Evolutionary conservation across 257 asterid genomes (phyloP), one percentile per base, ranked within the genome.

Genomic region (Marsdenia floribunda): DNA sequence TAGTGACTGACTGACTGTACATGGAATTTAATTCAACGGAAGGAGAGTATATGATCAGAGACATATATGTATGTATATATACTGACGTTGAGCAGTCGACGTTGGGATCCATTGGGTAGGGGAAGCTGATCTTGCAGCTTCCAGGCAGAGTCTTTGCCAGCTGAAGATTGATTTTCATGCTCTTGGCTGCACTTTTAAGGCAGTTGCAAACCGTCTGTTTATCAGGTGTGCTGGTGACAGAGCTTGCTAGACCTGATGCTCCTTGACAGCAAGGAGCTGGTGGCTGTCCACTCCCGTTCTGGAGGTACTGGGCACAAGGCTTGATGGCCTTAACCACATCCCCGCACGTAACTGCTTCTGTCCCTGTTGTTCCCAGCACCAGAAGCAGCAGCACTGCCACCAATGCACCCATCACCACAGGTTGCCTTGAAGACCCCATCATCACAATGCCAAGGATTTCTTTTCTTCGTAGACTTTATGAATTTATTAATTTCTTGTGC

Each of bases 151-250:
- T 71, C 52, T 82, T 80, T 0, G 94, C 96, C 11, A 82, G 75
- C 58, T 64, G 82, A 10, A 87, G 68, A 22, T 87, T 84, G 15
- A 83, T 21, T 0, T 69, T 87, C 3, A 72, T 40, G 37, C 22
- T 80, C 38, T 77, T 79, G 0, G 94, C 53, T 5, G 92, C 90
- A 68, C 19, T 86, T 85, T 87, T 91, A n/a, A 91, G 80, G 76
- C 96, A 91, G 52, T 54, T 63, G 73, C 97, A 91, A 0, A 86
- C 91, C 2, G 92, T 73, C 82, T 81, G 88, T 73, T 84, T 91
- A 80, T 91, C 97, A 1, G 87, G 71, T 3, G 82, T 68, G 58
- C 78, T 70, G 22, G 83, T 53, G 47, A 89, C 84, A 0, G 88
- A 42, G 11, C 86, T 37, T 1, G 81, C 88, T 0, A 91, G 88